Evolutionary conservation across 345 rosid genomes (phyloP).

Genomic region (Camelina sativa): DNA sequence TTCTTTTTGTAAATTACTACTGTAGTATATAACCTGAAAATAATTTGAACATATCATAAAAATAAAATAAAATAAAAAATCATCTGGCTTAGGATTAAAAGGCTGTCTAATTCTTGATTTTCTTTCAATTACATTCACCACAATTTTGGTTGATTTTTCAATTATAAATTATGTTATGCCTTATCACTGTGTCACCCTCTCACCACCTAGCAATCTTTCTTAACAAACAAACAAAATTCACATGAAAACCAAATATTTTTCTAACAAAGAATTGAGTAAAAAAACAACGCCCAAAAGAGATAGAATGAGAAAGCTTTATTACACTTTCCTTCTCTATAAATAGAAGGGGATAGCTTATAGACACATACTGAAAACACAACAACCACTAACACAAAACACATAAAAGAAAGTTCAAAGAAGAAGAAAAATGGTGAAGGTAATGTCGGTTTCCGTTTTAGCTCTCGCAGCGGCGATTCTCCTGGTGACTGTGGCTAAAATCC

Average conservation of each 20-base stretch:
- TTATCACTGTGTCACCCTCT: too few species aligned
- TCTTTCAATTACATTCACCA: neutral
- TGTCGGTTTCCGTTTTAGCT: slow-evolving; percentile 11
- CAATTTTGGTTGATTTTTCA: neutral
- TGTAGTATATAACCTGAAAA: too few species aligned
- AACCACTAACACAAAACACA: neutral
- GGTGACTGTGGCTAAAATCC: slow-evolving; percentile 18
- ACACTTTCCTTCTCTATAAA: slow-evolving; percentile 19
- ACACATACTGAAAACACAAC: neutral
- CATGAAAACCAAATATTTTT: too few species aligned
- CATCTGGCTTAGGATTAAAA: neutral
- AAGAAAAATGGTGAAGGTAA: slow-evolving; percentile 36
- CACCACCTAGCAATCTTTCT: too few species aligned
- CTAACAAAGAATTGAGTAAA: neutral
- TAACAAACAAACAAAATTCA: too few species aligned
- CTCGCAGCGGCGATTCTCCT: slow-evolving; percentile 18
- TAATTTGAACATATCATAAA: neutral
- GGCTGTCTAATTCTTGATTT: neutral
- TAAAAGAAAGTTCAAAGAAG: slow-evolving; percentile 6
- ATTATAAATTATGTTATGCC: too few species aligned
- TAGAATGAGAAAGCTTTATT: neutral
- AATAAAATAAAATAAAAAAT: too few species aligned
- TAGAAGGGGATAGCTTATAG: neutral
- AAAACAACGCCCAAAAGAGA: neutral
- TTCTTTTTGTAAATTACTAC: too few species aligned